These are phyloP conservation scores for Arthroderma sp. DNA, from an alignment of 2,329 filamentous ascomycete species.

Conservation along the genomic window DNA sequence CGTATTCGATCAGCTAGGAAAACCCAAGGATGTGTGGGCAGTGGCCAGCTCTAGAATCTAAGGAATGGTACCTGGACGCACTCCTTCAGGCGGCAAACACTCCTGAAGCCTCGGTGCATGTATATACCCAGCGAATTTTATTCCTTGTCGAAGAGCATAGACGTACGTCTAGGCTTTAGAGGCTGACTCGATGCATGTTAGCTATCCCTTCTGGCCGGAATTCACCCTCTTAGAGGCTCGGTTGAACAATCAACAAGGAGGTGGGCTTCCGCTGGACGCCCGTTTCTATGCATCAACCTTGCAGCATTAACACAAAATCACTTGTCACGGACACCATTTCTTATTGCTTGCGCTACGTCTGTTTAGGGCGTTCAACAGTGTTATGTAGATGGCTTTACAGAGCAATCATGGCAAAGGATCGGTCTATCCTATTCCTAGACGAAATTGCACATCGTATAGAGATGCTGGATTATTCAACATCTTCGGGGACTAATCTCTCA, in stretches of 20 bases:
- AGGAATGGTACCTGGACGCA: background rate
- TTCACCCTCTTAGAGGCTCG: background rate
- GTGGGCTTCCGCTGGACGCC: no score
- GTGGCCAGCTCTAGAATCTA: background rate
- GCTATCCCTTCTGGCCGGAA: no score
- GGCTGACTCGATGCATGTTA: background rate
- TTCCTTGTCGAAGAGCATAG: background rate
- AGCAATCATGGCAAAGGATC: no score
- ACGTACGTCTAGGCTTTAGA: background rate
- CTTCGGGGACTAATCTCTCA: no score
- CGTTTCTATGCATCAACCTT: background rate
- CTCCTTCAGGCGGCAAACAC: background rate
- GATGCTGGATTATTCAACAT: no score
- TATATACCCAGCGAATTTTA: background rate
- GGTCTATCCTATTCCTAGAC: no score
- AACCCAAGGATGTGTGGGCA: background rate
- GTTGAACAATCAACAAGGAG: background rate
- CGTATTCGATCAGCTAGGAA: background rate
- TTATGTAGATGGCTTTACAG: no score
- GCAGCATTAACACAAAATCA: background rate
- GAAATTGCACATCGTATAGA: no score
- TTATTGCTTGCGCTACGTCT: no score
- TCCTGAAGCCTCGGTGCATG: no score
- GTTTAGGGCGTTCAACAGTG: no score
- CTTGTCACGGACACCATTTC: no score